phyloP scores from a whole-genome alignment of 2,329 filamentous ascomycete genomes.

The Colletotrichum sp. region DNA sequence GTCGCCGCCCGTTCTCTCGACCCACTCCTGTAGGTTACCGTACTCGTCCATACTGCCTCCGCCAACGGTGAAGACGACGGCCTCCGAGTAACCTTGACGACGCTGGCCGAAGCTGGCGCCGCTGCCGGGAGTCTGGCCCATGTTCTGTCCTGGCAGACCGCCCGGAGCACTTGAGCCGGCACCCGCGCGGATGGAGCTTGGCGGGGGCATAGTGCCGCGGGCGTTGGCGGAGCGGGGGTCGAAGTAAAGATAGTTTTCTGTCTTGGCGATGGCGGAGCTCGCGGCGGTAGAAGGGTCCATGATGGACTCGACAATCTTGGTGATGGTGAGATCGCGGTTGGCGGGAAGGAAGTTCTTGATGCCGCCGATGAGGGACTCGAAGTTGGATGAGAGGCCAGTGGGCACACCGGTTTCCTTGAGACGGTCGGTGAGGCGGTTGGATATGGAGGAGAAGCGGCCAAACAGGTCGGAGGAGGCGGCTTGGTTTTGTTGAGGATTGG shows the following conservation, averaged over 20 bases:
- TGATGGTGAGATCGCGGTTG: constrained; percentile 94
- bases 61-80: constrained; percentile 92
- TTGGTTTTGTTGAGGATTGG: constrained; percentile 72
- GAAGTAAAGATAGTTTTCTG: constrained; percentile 96
- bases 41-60: constrained; percentile 99
- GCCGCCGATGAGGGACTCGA: constrained; percentile 92
- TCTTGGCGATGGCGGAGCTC: constrained; percentile 92
- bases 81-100: constrained; percentile 86
- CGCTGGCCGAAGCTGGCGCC: constrained; percentile 89
- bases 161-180: constrained; percentile 47
- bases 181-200: constrained; percentile 62
- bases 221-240: constrained; percentile 94
- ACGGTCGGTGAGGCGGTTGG: constrained; percentile 88
- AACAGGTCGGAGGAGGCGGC: constrained; percentile 78
- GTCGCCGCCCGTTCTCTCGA: constrained; percentile 73
- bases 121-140: constrained; percentile 62
- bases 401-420: constrained; percentile 90
- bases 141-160: constrained; percentile 48
- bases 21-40: constrained; percentile 96
- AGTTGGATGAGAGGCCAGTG: constrained; percentile 72
- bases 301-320: constrained; percentile 96
- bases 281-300: constrained; percentile 95
- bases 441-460: constrained; percentile 90
- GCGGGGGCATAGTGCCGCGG: constrained; percentile 86
- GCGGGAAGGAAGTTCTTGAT: constrained; percentile 98